Conservation (phyloP, 2,329 filamentous ascomycete genomes). For the Trichoderma koningii region DNA sequence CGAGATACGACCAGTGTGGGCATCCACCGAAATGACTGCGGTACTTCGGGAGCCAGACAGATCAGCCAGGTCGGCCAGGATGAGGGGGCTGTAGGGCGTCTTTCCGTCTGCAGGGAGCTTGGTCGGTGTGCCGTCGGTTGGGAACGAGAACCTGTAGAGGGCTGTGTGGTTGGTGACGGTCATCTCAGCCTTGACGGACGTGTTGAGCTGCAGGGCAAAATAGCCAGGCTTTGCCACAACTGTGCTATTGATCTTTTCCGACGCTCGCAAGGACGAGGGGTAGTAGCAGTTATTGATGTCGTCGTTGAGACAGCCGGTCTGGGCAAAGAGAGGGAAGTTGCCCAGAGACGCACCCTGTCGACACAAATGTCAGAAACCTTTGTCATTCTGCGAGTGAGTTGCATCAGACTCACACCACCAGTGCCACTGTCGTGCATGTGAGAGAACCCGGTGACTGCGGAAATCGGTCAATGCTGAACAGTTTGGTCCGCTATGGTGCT, state of each 20-base stretch:
- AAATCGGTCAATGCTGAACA: background rate
- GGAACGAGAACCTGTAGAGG: slow-evolving; percentile 63
- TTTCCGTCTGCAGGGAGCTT: slow-evolving; percentile 24
- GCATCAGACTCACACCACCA: slow-evolving; percentile 29
- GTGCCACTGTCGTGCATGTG: slow-evolving; percentile 52
- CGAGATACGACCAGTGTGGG: slow-evolving; percentile 55
- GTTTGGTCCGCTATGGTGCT: too few relatives aligned
- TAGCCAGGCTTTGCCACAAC: slow-evolving; percentile 62
- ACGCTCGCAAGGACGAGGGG: slow-evolving; percentile 49
- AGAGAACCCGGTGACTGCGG: slow-evolving; percentile 51
- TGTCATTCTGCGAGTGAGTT: background rate
- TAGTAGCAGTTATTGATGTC: slow-evolving; percentile 54
- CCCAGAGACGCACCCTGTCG: slow-evolving; percentile 47
- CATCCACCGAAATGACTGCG: slow-evolving; percentile 38
- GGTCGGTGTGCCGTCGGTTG: slow-evolving; percentile 36
- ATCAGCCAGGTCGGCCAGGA: slow-evolving; percentile 62
- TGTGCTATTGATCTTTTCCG: slow-evolving; percentile 52
- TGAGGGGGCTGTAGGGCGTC: slow-evolving; percentile 47
- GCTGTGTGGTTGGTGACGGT: slow-evolving; percentile 61
- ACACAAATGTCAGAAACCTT: background rate
- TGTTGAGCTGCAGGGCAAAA: slow-evolving; percentile 59
- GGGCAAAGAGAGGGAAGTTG: slow-evolving; percentile 56
- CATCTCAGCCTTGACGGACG: slow-evolving; percentile 63
- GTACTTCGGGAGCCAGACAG: slow-evolving; percentile 41
- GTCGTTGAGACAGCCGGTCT: slow-evolving; percentile 50